phyloP scores from a whole-genome alignment of 768 basidiomycete genomes.

The Leucogyrophana mollusca region DNA sequence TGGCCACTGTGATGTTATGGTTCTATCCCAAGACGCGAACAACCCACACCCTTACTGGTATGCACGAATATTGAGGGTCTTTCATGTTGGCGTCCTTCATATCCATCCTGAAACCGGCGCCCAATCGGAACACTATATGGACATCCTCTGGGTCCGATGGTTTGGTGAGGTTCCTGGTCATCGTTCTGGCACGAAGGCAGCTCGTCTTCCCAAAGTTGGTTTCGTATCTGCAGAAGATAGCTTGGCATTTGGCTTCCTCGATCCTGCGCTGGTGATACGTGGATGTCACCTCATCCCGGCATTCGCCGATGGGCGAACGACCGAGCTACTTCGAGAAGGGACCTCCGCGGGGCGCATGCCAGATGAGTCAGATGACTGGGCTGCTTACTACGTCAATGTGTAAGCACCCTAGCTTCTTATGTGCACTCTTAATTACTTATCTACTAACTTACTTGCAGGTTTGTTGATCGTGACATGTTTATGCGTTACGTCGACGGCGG shows the following conservation, averaged over 20 bases:
- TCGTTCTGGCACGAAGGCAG: constrained; percentile 7
- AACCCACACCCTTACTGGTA: constrained; percentile 21
- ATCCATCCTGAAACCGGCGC: neutral
- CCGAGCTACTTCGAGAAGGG: constrained; percentile 8
- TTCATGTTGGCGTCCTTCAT: constrained; percentile 7
- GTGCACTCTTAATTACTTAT: neutral
- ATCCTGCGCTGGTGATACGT: constrained; percentile 18
- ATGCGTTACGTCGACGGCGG: too few relatives aligned
- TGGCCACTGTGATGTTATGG: constrained; percentile 9
- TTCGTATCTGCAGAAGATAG: constrained; percentile 14
- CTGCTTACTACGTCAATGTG: constrained; percentile 15
- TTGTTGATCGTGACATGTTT: constrained; percentile 10
- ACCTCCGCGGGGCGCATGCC: neutral
- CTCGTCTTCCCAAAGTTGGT: constrained; percentile 17
- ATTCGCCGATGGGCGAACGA: constrained; percentile 16
- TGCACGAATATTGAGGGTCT: constrained; percentile 14
- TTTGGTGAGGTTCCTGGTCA: constrained; percentile 9
- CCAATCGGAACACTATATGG: constrained; percentile 3
- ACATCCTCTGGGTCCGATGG: constrained; percentile 25
- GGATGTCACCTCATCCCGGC: constrained; percentile 24
- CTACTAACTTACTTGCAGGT: neutral
- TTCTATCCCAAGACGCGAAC: neutral
- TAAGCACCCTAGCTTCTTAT: neutral
- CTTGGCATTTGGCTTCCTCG: constrained; percentile 20
- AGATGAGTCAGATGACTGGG: constrained; percentile 5